These are phyloP conservation scores for Salinomyces thailandicus DNA, from an alignment of 2,329 filamentous ascomycete genomes.

Conservation along the genomic window DNA sequence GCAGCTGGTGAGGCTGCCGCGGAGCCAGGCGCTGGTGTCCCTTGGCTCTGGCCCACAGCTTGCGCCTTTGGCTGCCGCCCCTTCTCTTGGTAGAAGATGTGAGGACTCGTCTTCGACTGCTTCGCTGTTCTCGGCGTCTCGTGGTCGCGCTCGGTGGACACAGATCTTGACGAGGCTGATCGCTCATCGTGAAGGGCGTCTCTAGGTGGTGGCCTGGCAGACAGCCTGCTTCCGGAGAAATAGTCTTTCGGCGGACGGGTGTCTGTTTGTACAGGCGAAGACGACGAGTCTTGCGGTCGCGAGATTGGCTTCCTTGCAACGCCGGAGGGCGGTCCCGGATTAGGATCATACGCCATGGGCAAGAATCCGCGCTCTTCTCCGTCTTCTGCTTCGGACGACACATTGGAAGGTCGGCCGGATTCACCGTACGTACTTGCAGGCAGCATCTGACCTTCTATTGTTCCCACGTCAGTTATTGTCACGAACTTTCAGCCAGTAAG, in stretches of 20 bases:
- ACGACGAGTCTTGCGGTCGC: constrained; percentile 16
- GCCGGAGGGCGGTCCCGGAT: constrained; percentile 23
- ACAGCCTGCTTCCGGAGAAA: constrained; percentile 29
- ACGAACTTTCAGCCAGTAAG: constrained; percentile 14
- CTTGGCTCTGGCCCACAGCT: constrained; percentile 13
- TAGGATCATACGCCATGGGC: constrained; percentile 43
- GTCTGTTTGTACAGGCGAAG: constrained; percentile 19
- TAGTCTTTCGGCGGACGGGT: constrained; percentile 32
- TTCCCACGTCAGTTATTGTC: constrained; percentile 9
- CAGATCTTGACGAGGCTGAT: constrained; percentile 32
- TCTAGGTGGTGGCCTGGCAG: constrained; percentile 26
- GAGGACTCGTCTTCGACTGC: constrained; percentile 52
- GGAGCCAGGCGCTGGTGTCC: constrained; percentile 18
- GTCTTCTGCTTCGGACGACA: constrained; percentile 50
- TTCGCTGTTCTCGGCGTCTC: constrained; percentile 20
- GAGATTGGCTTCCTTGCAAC: constrained; percentile 17
- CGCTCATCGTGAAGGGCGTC: constrained; percentile 32
- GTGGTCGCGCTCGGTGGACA: constrained; percentile 34
- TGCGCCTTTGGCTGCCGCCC: constrained; percentile 44
- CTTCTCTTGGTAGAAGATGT: constrained; percentile 87
- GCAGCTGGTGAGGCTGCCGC: constrained; percentile 19
- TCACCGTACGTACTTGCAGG: constrained; percentile 69
- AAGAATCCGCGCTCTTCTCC: constrained; percentile 45
- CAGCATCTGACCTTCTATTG: constrained; percentile 52
- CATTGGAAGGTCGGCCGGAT: constrained; percentile 58